Percentiles rank a stretch among this genome's conserved stretches.
Evolutionary conservation across 768 basidiomycete species (phyloP).

Genomic region (Calocybe gangraenosa): DNA sequence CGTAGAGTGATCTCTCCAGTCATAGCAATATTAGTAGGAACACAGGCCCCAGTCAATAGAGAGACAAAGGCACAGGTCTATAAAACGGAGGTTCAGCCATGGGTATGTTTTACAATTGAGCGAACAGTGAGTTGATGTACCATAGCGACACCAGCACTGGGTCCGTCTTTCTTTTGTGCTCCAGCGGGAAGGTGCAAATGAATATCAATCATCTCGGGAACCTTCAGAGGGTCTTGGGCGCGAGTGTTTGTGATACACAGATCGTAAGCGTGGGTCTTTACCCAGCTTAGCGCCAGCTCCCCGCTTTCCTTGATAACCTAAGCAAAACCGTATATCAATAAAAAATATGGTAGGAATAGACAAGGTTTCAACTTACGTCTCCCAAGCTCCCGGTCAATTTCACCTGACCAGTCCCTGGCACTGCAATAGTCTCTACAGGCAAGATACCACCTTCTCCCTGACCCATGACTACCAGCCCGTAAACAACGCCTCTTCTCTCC

Average conservation of each 20-base stretch:
- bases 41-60: slow-evolving; percentile 69
- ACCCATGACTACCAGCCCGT: slow-evolving; percentile 85
- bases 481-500: slow-evolving; percentile 72
- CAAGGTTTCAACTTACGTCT: slow-evolving; percentile 47
- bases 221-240: slow-evolving; percentile 70
- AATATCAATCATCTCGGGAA: slow-evolving; percentile 70
- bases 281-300: slow-evolving; percentile 89
- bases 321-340: neutral
- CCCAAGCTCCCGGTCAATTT: slow-evolving; percentile 83
- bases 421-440: slow-evolving; percentile 76
- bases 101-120: neutral
- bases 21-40: slow-evolving; percentile 76
- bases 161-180: slow-evolving; percentile 91
- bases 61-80: slow-evolving; percentile 86
- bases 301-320: slow-evolving; percentile 90
- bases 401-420: slow-evolving; percentile 72
- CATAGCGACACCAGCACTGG: slow-evolving; percentile 88
- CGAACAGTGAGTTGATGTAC: slow-evolving; percentile 31
- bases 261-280: slow-evolving; percentile 80
- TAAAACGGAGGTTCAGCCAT: neutral
- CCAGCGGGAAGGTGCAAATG: slow-evolving; percentile 89
- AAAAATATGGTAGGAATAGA: neutral
- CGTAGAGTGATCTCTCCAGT: slow-evolving; percentile 92
- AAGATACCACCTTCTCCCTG: slow-evolving; percentile 83
- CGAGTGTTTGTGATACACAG: slow-evolving; percentile 69